These are phyloP conservation scores for Solanum chacoense DNA, from an alignment of 305 asterid genomes.

Conservation along the genomic window DNA sequence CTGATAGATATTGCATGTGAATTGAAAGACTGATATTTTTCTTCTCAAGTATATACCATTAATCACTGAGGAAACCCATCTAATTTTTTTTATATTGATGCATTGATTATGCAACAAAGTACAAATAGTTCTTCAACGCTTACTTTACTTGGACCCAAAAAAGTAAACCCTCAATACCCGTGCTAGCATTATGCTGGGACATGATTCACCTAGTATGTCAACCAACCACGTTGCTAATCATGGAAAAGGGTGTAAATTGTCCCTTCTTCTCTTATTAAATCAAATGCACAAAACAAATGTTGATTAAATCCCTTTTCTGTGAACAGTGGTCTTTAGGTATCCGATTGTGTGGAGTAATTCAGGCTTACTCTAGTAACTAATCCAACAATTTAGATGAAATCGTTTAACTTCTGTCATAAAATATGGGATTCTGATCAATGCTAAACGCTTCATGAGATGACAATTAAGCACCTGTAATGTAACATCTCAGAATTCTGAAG, in stretches of 20 bases:
- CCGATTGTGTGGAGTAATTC: background rate
- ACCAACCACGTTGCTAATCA: background rate
- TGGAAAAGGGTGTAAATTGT: background rate
- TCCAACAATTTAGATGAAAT: conserved; percentile 7
- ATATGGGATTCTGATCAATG: conserved; percentile 1
- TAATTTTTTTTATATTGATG: background rate
- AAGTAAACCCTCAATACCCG: background rate
- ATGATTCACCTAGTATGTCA: background rate
- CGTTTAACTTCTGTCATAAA: background rate
- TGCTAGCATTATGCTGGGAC: background rate
- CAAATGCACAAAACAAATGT: background rate
- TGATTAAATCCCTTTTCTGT: background rate
- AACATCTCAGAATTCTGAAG: conserved; percentile 22
- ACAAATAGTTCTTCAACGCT: background rate
- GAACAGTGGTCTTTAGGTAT: background rate
- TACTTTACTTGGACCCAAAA: background rate
- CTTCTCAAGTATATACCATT: background rate
- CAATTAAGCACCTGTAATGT: conserved; percentile 15
- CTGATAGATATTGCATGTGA: background rate
- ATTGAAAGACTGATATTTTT: background rate
- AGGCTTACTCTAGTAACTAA: background rate
- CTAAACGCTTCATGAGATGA: conserved; percentile 23
- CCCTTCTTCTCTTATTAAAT: background rate
- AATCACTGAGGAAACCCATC: background rate
- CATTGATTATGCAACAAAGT: background rate